phyloP scores from a whole-genome alignment of 2,329 filamentous ascomycete genomes.

The Huntiella moniliformis region DNA sequence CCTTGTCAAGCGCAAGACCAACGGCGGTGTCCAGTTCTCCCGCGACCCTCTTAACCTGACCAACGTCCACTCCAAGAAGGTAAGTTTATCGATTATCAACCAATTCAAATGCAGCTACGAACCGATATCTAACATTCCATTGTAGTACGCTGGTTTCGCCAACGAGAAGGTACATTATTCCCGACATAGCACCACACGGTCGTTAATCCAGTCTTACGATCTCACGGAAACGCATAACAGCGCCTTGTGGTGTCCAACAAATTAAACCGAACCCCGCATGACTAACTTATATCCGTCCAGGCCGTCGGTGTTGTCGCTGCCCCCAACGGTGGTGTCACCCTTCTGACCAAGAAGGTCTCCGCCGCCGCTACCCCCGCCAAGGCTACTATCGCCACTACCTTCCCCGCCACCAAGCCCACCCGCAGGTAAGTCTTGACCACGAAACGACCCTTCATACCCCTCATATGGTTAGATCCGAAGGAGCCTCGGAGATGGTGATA shows the following conservation, averaged over 20 bases:
- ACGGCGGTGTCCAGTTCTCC: slow-evolving; percentile 75
- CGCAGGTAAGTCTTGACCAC: slow-evolving; percentile 37
- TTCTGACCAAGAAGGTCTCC: slow-evolving; percentile 70
- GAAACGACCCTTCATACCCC: neutral
- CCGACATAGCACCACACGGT: neutral
- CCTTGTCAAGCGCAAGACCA: slow-evolving; percentile 73
- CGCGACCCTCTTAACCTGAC: slow-evolving; percentile 83
- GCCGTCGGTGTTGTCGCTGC: slow-evolving; percentile 61
- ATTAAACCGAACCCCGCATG: neutral
- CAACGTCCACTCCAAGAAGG: slow-evolving; percentile 86
- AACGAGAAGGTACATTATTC: slow-evolving; percentile 61
- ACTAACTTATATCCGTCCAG: slow-evolving; percentile 25
- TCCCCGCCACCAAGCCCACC: slow-evolving; percentile 52
- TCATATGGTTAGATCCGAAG: neutral
- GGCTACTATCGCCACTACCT: slow-evolving; percentile 44
- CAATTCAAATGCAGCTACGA: neutral
- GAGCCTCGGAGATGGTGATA: neutral
- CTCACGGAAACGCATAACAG: neutral
- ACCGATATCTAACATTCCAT: slow-evolving; percentile 19
- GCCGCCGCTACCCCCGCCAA: slow-evolving; percentile 55
- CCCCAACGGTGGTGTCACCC: slow-evolving; percentile 61
- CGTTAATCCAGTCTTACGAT: neutral
- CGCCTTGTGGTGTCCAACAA: too few species aligned
- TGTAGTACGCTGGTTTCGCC: slow-evolving; percentile 73
- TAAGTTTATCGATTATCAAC: slow-evolving; percentile 21